These are phyloP conservation scores for Solanum aculeatissimum DNA, from an alignment of 305 asterid genomes.

Conservation along the genomic window DNA sequence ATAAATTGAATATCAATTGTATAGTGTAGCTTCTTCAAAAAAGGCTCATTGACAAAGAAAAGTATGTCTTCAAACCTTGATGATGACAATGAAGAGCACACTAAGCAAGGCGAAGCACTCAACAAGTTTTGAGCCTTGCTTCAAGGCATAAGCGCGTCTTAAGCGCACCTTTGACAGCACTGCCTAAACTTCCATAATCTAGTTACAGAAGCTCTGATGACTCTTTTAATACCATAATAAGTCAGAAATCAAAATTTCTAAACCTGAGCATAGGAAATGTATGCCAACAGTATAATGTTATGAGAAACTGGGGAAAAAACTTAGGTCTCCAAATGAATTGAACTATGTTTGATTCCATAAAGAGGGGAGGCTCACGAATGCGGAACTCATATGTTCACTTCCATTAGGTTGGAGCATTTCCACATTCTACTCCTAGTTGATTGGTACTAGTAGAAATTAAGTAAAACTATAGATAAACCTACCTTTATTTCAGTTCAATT, in stretches of 20 bases:
- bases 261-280: neutral
- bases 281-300: neutral
- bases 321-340: neutral
- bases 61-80: too few relatives aligned
- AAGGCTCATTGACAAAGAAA: too few relatives aligned
- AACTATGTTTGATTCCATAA: neutral
- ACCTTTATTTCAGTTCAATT: neutral
- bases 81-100: too few relatives aligned
- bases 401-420: too few relatives aligned
- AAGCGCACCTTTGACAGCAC: too few relatives aligned
- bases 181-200: neutral
- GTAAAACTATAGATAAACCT: neutral
- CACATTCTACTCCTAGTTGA: too few relatives aligned
- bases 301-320: neutral
- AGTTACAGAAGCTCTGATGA: neutral
- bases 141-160: too few relatives aligned
- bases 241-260: neutral
- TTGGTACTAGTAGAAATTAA: too few relatives aligned
- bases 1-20: too few relatives aligned
- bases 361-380: neutral
- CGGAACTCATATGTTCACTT: neutral
- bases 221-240: neutral
- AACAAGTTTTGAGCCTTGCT: too few relatives aligned
- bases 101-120: too few relatives aligned
- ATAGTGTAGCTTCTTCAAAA: too few relatives aligned